These are phyloP conservation scores for Amaranthus tricolor DNA, from an alignment of 179 eudicot genomes.

Conservation along the genomic window DNA sequence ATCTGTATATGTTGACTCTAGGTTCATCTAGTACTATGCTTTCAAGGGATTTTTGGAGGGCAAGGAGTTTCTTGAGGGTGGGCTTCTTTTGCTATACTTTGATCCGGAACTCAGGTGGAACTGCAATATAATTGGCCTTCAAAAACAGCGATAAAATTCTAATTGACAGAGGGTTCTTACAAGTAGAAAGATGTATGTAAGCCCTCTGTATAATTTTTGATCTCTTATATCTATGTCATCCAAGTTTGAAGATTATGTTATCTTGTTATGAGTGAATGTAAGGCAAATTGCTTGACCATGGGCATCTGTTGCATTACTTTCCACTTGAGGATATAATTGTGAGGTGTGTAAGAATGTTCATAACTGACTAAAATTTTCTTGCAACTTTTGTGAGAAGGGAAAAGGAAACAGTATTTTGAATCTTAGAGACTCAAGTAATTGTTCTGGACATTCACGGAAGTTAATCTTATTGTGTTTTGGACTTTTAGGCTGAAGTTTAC, in stretches of 20 bases:
- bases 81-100: no score
- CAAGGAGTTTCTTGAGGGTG: no score
- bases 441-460: background rate
- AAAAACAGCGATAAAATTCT: background rate
- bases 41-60: background rate
- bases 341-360: background rate
- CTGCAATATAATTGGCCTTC: background rate
- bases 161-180: background rate
- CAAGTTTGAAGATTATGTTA: background rate
- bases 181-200: background rate
- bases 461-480: background rate
- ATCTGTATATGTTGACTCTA: background rate
- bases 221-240: background rate
- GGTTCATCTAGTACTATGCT: background rate
- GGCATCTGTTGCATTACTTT: background rate
- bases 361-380: background rate
- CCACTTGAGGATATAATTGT: background rate
- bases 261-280: background rate
- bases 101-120: no score
- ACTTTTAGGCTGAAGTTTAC: background rate
- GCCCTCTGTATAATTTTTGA: background rate
- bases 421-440: background rate
- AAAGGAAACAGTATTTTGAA: background rate
- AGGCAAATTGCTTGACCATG: background rate
- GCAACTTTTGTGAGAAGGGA: background rate